phyloP scores from a whole-genome alignment of 208 protist genomes.

The Acanthamoeba culbertsoni region DNA sequence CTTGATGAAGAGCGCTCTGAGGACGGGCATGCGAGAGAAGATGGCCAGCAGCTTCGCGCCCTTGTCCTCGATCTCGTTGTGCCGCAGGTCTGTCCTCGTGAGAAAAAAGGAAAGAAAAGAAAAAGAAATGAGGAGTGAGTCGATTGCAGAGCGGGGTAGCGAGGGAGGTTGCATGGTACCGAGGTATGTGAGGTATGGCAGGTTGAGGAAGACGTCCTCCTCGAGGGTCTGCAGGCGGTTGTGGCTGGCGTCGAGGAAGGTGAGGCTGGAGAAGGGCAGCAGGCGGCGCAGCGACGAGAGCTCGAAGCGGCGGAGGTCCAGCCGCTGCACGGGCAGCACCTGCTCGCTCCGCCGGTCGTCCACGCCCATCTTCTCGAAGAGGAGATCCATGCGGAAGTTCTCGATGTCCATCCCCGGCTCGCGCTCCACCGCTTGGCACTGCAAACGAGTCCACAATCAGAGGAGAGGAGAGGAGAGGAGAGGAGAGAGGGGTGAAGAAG shows the following conservation, averaged over 20 bases:
- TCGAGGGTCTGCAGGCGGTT: conserved; percentile 26
- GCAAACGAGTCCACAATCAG: no score
- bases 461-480: not conserved
- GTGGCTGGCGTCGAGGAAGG: conserved; percentile 12
- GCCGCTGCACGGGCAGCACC: not conserved
- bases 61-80: conserved; percentile 45
- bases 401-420: not conserved
- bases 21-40: not conserved
- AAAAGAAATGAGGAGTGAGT: not conserved
- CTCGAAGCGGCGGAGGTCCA: not conserved
- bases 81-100: conserved; percentile 6
- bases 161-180: no score
- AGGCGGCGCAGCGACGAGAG: not conserved
- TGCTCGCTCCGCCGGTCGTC: not conserved
- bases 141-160: not conserved
- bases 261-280: not conserved
- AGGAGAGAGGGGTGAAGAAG: not conserved
- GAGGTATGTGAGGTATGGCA: not conserved
- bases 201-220: conserved; percentile 44
- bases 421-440: not conserved
- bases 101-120: not conserved
- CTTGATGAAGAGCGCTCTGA: conserved; percentile 24
- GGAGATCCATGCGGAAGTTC: conserved; percentile 40
- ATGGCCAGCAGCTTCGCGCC: conserved; percentile 28
- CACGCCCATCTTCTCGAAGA: not conserved